A percentile compares a stretch with the other conserved stretches of the same genome.
phyloP scores from a whole-genome alignment of 1,284 basidiomycete species.

The Exsudoporus floridanus region DNA sequence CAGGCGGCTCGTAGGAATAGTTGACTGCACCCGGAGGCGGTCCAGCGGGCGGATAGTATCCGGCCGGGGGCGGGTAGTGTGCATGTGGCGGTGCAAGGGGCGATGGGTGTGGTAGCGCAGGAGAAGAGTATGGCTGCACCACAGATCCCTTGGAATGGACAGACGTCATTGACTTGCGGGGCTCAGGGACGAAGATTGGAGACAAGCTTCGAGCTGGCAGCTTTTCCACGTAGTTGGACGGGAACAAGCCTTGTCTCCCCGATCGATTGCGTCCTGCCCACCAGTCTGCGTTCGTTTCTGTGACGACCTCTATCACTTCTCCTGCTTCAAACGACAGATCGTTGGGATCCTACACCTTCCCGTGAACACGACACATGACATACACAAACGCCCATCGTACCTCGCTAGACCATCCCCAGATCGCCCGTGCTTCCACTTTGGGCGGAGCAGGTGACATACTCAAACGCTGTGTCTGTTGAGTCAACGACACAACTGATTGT shows the following conservation, averaged over 20 bases:
- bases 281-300: slow-evolving; percentile 42
- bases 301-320: slow-evolving; percentile 38
- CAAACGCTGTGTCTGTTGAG: slow-evolving; percentile 26
- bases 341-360: slow-evolving; percentile 47
- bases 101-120: slow-evolving; percentile 25
- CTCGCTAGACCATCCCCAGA: slow-evolving; percentile 34
- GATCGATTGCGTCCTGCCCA: slow-evolving; percentile 37
- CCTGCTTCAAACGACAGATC: slow-evolving; percentile 37
- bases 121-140: slow-evolving; percentile 24
- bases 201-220: slow-evolving; percentile 28
- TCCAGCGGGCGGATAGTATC: slow-evolving; percentile 30
- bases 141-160: neutral
- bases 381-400: slow-evolving; percentile 15
- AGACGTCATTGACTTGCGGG: slow-evolving; percentile 17
- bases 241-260: slow-evolving; percentile 56
- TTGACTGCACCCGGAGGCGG: slow-evolving; percentile 26
- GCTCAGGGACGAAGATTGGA: slow-evolving; percentile 25
- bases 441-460: slow-evolving; percentile 24
- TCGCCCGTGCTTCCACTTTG: slow-evolving; percentile 32
- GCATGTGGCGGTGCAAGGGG: slow-evolving; percentile 20
- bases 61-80: slow-evolving; percentile 20
- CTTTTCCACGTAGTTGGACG: slow-evolving; percentile 57
- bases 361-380: slow-evolving; percentile 12
- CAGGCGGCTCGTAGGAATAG: slow-evolving; percentile 33
- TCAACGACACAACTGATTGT: slow-evolving; percentile 23